Evolutionary conservation across 1,139 yeast species (phyloP).

Genomic region (Martiniozyma asiatica): DNA sequence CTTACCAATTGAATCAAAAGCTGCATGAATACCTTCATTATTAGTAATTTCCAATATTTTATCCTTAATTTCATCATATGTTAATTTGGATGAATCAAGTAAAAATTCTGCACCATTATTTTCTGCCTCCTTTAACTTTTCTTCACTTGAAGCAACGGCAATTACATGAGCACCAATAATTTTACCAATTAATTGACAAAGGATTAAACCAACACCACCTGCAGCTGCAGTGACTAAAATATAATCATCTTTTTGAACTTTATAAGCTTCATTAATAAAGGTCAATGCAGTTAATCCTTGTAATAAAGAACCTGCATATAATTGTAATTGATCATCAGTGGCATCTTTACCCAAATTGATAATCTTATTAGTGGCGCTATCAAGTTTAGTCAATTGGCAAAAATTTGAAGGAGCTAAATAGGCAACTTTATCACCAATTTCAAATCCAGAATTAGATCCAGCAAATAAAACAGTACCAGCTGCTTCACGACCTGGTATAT

Average conservation of each 20-base stretch:
- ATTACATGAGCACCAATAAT: constrained; percentile 53
- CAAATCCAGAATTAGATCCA: constrained; percentile 40
- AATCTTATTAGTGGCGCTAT: constrained; percentile 24
- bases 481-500: constrained; percentile 73
- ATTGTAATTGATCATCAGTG: constrained; percentile 35
- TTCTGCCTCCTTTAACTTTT: constrained; percentile 49
- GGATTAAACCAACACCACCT: constrained; percentile 76
- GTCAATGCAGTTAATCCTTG: constrained; percentile 78
- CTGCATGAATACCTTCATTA: constrained; percentile 61
- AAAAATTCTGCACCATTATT: constrained; percentile 64
- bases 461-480: constrained; percentile 61
- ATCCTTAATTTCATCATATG: constrained; percentile 38
- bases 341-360: constrained; percentile 38
- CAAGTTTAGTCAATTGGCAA: constrained; percentile 57
- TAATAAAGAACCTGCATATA: constrained; percentile 47
- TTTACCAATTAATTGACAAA: constrained; percentile 48
- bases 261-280: constrained; percentile 52
- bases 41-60: constrained; percentile 55
- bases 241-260: constrained; percentile 54
- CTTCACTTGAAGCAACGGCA: constrained; percentile 71
- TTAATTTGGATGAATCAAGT: constrained; percentile 38
- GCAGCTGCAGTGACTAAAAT: constrained; percentile 86
- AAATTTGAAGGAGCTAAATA: constrained; percentile 42
- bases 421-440: constrained; percentile 65
- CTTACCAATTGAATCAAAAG: constrained; percentile 76